Evolutionary conservation across 2,329 filamentous ascomycete genomes (phyloP).

Genomic region (Colletotrichum sp.): DNA sequence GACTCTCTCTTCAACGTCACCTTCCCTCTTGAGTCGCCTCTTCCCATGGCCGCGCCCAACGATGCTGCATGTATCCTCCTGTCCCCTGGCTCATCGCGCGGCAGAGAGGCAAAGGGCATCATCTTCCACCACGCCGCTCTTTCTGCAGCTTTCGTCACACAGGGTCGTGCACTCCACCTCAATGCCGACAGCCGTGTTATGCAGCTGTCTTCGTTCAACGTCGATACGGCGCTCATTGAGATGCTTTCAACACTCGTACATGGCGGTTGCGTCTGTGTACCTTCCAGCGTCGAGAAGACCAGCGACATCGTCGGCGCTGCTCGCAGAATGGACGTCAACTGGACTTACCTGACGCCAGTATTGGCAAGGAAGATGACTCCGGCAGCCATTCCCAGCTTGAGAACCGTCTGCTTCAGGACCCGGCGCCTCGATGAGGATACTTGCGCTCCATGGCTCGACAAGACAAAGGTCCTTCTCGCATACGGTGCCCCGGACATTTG

Average conservation of each 20-base stretch:
- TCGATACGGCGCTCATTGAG: slow-evolving; percentile 57
- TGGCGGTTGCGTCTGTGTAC: slow-evolving; percentile 65
- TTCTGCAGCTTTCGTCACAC: slow-evolving; percentile 55
- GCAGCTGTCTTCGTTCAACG: slow-evolving; percentile 58
- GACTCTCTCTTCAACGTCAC: slow-evolving; percentile 38
- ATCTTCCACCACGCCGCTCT: slow-evolving; percentile 66
- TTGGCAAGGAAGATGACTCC: slow-evolving; percentile 53
- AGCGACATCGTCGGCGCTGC: slow-evolving; percentile 56
- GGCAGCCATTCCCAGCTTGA: slow-evolving; percentile 37
- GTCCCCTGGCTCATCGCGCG: slow-evolving; percentile 53
- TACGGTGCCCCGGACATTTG: slow-evolving; percentile 58
- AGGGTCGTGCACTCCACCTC: slow-evolving; percentile 55
- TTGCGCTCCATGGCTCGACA: slow-evolving; percentile 49
- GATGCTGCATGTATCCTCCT: slow-evolving; percentile 66
- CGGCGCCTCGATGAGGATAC: slow-evolving; percentile 54
- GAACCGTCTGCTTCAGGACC: slow-evolving; percentile 51
- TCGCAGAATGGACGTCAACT: slow-evolving; percentile 52
- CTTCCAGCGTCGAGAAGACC: slow-evolving; percentile 51
- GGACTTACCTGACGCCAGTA: slow-evolving; percentile 62
- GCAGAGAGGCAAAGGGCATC: slow-evolving; percentile 62
- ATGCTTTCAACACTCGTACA: slow-evolving; percentile 55
- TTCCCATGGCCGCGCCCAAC: slow-evolving; percentile 39
- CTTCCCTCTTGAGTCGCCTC: slow-evolving; percentile 28
- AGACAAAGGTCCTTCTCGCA: slow-evolving; percentile 50
- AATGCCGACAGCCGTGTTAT: slow-evolving; percentile 57